Evolutionary conservation across 2,329 filamentous ascomycete species (phyloP).

Genomic region (Xylariaceae sp.): DNA sequence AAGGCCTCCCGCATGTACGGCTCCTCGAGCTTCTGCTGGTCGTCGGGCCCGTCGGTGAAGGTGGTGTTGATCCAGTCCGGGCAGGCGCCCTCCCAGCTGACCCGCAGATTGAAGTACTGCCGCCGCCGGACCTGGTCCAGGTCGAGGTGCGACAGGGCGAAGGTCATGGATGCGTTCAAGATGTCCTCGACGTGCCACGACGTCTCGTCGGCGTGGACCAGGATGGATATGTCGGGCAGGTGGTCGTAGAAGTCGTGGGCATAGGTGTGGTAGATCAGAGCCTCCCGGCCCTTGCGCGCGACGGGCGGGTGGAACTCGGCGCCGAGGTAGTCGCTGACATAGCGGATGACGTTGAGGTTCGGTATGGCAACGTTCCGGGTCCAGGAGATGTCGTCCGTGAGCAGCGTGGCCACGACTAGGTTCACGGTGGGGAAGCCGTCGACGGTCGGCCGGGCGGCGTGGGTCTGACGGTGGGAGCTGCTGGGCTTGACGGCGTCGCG

Average conservation of each 20-base stretch:
- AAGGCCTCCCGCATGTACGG: slow-evolving; percentile 23
- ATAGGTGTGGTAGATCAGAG: slow-evolving; percentile 54
- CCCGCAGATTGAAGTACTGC: slow-evolving; percentile 49
- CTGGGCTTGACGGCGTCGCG: slow-evolving; percentile 4
- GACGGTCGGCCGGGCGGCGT: slow-evolving; percentile 7
- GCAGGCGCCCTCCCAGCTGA: slow-evolving; percentile 47
- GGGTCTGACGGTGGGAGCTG: slow-evolving; percentile 4
- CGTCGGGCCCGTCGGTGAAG: slow-evolving; percentile 10
- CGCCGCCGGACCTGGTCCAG: slow-evolving; percentile 33
- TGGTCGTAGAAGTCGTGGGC: slow-evolving; percentile 54
- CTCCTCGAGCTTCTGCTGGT: slow-evolving; percentile 21
- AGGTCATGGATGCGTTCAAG: slow-evolving; percentile 25
- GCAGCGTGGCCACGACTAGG: slow-evolving; percentile 21
- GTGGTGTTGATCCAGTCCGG: slow-evolving; percentile 39
- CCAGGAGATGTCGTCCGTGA: slow-evolving; percentile 24
- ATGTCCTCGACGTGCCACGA: slow-evolving; percentile 29
- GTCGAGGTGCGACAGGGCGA: slow-evolving; percentile 25
- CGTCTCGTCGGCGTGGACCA: slow-evolving; percentile 51
- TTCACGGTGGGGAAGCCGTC: slow-evolving; percentile 19
- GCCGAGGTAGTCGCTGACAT: slow-evolving; percentile 41
- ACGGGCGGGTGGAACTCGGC: slow-evolving; percentile 40
- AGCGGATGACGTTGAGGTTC: slow-evolving; percentile 30
- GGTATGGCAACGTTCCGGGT: slow-evolving; percentile 20
- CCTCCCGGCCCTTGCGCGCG: slow-evolving; percentile 54
- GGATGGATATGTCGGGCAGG: slow-evolving; percentile 50